Base-by-base conservation (phyloP, 1,284 basidiomycete species). In the Pseudozyma tsukubaensis region DNA sequence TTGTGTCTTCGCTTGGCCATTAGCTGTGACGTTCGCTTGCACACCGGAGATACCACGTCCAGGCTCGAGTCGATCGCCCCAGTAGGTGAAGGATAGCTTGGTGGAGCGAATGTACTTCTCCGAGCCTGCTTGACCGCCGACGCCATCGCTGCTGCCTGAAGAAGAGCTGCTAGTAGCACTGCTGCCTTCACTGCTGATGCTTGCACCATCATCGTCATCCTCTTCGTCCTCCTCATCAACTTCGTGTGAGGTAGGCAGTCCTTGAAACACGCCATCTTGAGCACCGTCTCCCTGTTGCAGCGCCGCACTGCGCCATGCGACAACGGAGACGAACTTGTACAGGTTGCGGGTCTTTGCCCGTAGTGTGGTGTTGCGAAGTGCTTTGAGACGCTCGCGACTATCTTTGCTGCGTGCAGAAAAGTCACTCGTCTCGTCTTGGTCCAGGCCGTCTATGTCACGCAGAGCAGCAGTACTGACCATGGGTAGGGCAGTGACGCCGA, bases 401-500 rank as follows among this genome's bases (percentile, higher is more conserved):
- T 81, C 79, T 39, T 81, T 80, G 55, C 57, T 76, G 4, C 79
- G 53, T 5, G 67, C 69, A 2, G 74, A 56, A 44, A 80, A 76
- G 29, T 79, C 79, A 12, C 34, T 56, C 19, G 50, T 54, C 5
- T 63, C 66, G 14, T 19, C 34, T 3, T 43, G 56, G 4, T 21
- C 48, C 5, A 49, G n/a, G 13, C n/a, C 47, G 40, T 58, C 47
- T 19, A 10, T 49, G 16, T 43, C 53, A n/a, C 53, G 21, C 0
- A 77, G 59, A n/a, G 89, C 88, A 5, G 77, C 72, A 10, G 72
- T 83, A 9, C 92, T 89, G 10, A 90, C 91, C 63, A 97, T 86
- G 0, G 94, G 94, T 50, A 97, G 84, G 5, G 91, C 91, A 0
- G 96, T 99, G 10, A 91, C 92, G 11, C 96, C 96, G 1, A 90